Evolutionary conservation across 2,329 filamentous ascomycete genomes (phyloP).

Genomic region (Pyricularia sp.): DNA sequence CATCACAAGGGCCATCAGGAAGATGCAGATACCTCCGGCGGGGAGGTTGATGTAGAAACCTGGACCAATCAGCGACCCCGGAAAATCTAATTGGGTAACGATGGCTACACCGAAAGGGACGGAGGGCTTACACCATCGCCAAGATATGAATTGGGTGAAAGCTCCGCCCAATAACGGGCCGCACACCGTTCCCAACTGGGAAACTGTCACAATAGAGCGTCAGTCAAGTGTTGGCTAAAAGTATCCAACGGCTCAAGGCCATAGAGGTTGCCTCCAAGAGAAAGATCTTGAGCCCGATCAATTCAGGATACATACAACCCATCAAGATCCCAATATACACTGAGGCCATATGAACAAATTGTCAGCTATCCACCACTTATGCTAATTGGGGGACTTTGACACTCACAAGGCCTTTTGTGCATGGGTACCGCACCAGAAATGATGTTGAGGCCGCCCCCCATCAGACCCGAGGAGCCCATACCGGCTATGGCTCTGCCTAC

Average conservation of each 20-base stretch:
- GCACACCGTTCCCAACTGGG: conserved; percentile 34
- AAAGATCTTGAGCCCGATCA: background rate
- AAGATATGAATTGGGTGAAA: conserved; percentile 26
- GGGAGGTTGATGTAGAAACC: conserved; percentile 48
- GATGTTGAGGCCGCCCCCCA: conserved; percentile 43
- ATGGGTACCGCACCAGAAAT: conserved; percentile 29
- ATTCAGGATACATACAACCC: background rate
- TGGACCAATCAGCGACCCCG: background rate
- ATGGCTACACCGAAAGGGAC: background rate
- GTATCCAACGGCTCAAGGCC: too few species aligned
- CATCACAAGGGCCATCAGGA: conserved; percentile 17
- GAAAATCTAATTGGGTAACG: background rate
- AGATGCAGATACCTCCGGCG: conserved; percentile 26
- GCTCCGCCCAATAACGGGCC: conserved; percentile 37
- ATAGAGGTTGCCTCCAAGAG: background rate
- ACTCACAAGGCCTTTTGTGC: conserved; percentile 25
- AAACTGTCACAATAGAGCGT: conserved; percentile 17
- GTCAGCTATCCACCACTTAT: too few species aligned
- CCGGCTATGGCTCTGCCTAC: conserved; percentile 45
- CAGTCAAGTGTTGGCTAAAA: background rate
- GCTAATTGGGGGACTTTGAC: too few species aligned
- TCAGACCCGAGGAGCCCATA: conserved; percentile 38
- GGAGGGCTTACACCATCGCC: conserved; percentile 21
- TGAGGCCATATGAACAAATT: background rate
- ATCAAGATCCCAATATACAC: background rate